Conservation (phyloP, 192 early-diverging fungal genomes). For the Gaertneriomyces semiglobifer region DNA sequence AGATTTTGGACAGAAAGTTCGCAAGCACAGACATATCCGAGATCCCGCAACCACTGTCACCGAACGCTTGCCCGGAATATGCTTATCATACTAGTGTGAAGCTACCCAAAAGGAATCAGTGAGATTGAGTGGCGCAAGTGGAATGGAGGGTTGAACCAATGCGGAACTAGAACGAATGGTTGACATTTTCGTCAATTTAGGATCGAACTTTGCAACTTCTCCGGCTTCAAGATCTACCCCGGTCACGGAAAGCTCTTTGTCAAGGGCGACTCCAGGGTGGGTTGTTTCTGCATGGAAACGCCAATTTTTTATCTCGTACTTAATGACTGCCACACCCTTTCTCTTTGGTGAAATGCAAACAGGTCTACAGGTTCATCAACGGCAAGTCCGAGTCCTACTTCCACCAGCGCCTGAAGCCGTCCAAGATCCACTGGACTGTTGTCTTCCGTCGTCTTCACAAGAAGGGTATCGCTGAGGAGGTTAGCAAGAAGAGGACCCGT, state of each 20-base stretch:
- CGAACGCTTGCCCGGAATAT: no score
- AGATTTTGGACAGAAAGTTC: no score
- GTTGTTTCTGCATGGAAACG: constrained; percentile 26
- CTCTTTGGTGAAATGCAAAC: background rate
- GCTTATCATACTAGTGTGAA: no score
- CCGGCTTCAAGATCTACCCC: constrained; percentile 99
- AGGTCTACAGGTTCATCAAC: constrained; percentile 95
- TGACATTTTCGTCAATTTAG: background rate
- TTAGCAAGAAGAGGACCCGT: constrained; percentile 92
- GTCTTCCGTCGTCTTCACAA: constrained; percentile 98
- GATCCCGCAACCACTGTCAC: no score
- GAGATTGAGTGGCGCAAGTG: no score
- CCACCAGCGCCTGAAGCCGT: constrained; percentile 95
- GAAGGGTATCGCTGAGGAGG: constrained; percentile 97
- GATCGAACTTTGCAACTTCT: constrained; percentile 79
- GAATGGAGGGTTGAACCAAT: no score
- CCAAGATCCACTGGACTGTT: constrained; percentile 95
- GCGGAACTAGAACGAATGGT: no score
- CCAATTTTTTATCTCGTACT: background rate
- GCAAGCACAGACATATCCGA: no score
- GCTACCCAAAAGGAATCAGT: no score
- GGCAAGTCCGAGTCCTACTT: constrained; percentile 97
- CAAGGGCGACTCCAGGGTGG: constrained; percentile 82
- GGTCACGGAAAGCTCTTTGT: constrained; percentile 94
- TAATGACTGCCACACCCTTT: no score